Evolutionary conservation across 257 asterid species (phyloP), one percentile per base, ranked within the genome.

Genomic region (Fraxinus pennsylvanica): DNA sequence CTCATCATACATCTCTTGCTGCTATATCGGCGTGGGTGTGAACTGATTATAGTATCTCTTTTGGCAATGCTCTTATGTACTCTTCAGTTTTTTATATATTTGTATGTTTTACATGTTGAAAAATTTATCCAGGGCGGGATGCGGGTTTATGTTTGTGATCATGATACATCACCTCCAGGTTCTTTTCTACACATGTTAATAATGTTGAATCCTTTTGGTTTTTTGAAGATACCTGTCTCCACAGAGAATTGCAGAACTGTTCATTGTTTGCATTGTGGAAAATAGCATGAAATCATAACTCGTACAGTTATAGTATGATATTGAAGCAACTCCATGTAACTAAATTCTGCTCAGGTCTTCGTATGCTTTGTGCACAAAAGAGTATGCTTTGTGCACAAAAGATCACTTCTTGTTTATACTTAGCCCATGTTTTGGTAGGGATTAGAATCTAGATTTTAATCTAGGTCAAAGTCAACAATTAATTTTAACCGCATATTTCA

Each of bases 151-250:
- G 72, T 92, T 45, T 91, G 96, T 67, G 92, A 89, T 78, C 98
- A 85, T 65, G 92, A 94, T 72, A 91, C 98, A 17, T 82, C 91
- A 27, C 93, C 98, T 70, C 97, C 98, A 85, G 97, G 97, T 93
- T 76, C 78, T 36, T 84, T 78, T 80, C 21, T 79, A 25, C 76
- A 45, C 30, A 74, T 82, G 65, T 71, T 41, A 66, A 14, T 52
- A 22, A 32, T 27, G 47, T 36, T 57, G 71, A 81, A 52, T 36
- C 19, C 36, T 12, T 21, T 71, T 39, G 45, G 59, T 19, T 72
- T 74, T 63, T 78, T 41, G 0, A 21, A 30, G 32, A 59, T 29
- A 47, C 73, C 50, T 6, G 3, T 38, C 15, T 36, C 27, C 29
- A 29, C 6, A 5, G 29, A 57, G 66, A 57, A 19, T 2, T 14